These are phyloP conservation scores for Fraxinus sp. DNA, from an alignment of 305 asterid species.

Conservation along the genomic window DNA sequence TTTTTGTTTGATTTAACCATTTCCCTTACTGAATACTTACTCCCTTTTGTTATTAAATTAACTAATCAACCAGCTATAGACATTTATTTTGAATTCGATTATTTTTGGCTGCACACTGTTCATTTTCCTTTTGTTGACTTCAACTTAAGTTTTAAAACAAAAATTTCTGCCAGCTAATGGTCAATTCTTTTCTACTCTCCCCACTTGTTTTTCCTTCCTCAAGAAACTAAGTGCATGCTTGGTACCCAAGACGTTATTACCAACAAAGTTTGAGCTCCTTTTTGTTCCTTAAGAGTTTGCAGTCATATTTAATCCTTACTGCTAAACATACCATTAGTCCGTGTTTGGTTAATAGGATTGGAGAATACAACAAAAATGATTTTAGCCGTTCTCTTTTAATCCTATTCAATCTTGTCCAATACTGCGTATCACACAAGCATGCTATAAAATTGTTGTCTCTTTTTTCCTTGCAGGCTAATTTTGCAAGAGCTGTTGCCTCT, in stretches of 20 bases:
- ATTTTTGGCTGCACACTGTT: neutral
- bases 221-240: neutral
- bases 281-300: neutral
- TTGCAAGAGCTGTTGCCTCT: conserved; percentile 87
- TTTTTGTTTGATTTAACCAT: neutral
- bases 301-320: neutral
- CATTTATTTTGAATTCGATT: neutral
- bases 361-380: neutral
- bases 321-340: neutral
- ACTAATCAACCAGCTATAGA: neutral
- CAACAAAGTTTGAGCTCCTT: neutral
- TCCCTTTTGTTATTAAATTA: neutral
- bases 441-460: neutral
- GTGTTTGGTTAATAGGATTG: neutral
- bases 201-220: neutral
- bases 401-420: neutral
- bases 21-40: neutral
- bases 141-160: neutral
- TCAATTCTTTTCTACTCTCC: neutral
- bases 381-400: neutral
- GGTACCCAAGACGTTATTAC: neutral
- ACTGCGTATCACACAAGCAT: neutral
- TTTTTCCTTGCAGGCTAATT: conserved; percentile 65
- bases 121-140: neutral
- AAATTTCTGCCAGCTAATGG: neutral